Conservation (phyloP, 2,329 filamentous ascomycete genomes). For the Boeremia exigua region DNA sequence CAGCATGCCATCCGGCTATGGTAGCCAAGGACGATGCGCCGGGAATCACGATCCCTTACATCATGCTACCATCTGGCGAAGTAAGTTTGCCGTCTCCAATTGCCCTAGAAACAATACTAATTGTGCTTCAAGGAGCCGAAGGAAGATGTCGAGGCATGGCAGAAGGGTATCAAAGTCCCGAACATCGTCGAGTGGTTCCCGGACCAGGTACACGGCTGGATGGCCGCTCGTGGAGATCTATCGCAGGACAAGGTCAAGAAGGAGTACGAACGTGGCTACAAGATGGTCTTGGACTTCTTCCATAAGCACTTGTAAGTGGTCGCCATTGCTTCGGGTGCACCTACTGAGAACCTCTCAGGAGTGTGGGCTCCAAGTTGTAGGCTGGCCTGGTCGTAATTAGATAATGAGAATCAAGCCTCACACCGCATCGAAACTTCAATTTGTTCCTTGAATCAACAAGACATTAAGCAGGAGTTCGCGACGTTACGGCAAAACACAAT, state of each 20-base stretch:
- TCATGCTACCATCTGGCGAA: conserved; percentile 63
- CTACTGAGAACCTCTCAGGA: conserved; percentile 27
- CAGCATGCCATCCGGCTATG: conserved; percentile 65
- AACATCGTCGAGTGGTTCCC: conserved; percentile 57
- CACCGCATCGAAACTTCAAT: neutral
- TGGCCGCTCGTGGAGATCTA: conserved; percentile 55
- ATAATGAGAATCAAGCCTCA: neutral
- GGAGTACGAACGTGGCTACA: conserved; percentile 59
- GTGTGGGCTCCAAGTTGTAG: conserved; percentile 27
- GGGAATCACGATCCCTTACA: conserved; percentile 62
- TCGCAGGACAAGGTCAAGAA: conserved; percentile 56
- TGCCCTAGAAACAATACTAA: neutral
- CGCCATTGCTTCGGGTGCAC: neutral
- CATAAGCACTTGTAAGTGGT: conserved; percentile 58
- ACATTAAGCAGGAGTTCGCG: conserved; percentile 13
- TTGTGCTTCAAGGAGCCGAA: conserved; percentile 52
- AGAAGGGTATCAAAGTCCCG: conserved; percentile 55
- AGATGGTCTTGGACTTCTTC: conserved; percentile 58
- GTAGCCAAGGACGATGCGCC: conserved; percentile 64
- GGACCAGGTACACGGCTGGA: conserved; percentile 55
- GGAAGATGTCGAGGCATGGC: conserved; percentile 58
- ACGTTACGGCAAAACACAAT: neutral
- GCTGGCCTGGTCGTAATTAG: neutral
- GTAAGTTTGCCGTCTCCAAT: neutral
- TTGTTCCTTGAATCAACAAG: neutral